Evolutionary conservation across 176 grass and related monocot genomes (phyloP).

Genomic region (Phoenix dactylifera): DNA sequence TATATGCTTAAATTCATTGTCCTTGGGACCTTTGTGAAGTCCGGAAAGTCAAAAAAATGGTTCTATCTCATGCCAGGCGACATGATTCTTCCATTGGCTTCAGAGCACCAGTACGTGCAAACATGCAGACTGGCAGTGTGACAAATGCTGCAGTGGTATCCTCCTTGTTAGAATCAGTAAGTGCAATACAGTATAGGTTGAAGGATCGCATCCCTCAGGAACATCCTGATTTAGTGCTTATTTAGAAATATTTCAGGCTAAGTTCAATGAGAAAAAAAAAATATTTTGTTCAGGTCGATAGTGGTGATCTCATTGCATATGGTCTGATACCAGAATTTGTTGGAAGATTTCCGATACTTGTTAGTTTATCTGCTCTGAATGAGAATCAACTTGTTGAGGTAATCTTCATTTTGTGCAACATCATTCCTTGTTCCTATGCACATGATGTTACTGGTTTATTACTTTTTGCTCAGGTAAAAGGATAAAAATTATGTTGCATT

Average conservation of each 20-base stretch:
- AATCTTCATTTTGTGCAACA: neutral
- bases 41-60: neutral
- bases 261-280: neutral
- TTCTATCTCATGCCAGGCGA: conserved; percentile 31
- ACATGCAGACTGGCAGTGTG: conserved; percentile 37
- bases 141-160: conserved; percentile 48
- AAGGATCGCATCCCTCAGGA: neutral
- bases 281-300: conserved; percentile 45
- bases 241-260: no score
- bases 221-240: no score
- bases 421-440: conserved; percentile 6
- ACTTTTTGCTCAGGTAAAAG: no score
- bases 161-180: conserved; percentile 59
- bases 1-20: no score
- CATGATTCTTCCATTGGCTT: conserved; percentile 80
- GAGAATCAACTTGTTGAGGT: conserved; percentile 74
- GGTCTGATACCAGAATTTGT: conserved; percentile 70
- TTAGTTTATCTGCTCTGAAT: conserved; percentile 56
- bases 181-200: conserved; percentile 14
- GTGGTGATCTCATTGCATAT: conserved; percentile 60
- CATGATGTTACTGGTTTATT: no score
- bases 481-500: no score
- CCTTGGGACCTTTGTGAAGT: conserved; percentile 2
- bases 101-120: conserved; percentile 52
- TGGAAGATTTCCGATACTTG: conserved; percentile 70